Evolutionary conservation across 1,284 basidiomycete species (phyloP), one percentile per base, ranked within the genome.

Genomic region (Microbotryum intermedium): DNA sequence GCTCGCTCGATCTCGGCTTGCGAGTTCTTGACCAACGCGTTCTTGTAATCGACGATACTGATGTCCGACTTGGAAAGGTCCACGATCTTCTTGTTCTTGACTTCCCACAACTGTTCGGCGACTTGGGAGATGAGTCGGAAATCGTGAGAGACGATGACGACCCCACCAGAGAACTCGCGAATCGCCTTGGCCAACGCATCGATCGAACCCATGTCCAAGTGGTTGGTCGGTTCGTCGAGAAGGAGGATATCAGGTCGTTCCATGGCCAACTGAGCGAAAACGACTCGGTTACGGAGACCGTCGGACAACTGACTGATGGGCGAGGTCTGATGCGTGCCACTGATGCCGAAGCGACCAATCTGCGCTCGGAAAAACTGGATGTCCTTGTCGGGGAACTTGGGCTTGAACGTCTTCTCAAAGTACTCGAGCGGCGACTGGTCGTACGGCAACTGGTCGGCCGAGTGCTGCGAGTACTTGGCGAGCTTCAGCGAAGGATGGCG

Each of bases 41-140:
- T 85, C 82, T 94, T 95, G 81, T 94, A 95, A 74, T 91, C 87
- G 48, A 88, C 79, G 74, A 94, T 93, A 55, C 83, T 84, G 73
- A 94, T 60, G 69, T 90, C 91, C 71, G 84, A 79, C 80, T 81
- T 92, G 30, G 90, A 88, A 66, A 98, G 77, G 78, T 97, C 97
- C 76, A 84, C 83, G 75, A 98, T 93, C 75, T 89, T 90, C 77
- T 87, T 86, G 76, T 92, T 83, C 75, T 91, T 91, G 62, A 98
- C 94, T 29, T 98, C 94, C 94, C 94, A 98, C 13, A 98, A 83
- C 75, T 97, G 93, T 74, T 97, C 87, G 57, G 90, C 92, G 50
- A 95, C 91, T 78, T 95, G 92, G 57, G 87, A 63, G 45, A 63
- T 63, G 34, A 64, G 59, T 49, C 64, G 61, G 86, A 95, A 95